Evolutionary conservation across 2,329 filamentous ascomycete species (phyloP), one percentile per base, ranked within the genome.

Genomic region (Cytospora schulzeri): DNA sequence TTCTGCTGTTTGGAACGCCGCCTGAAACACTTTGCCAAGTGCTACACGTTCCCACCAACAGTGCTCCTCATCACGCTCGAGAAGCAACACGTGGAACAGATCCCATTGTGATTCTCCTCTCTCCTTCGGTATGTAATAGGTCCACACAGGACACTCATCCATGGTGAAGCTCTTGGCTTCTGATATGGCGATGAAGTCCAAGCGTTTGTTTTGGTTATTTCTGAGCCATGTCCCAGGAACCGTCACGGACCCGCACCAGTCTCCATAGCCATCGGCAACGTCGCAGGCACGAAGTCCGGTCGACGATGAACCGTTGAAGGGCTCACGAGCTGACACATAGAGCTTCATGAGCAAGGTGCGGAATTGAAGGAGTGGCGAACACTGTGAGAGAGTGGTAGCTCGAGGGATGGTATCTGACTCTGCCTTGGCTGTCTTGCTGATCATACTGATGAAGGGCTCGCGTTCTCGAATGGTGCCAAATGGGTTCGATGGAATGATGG

Each of bases 21-120:
- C 69, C 65, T 73, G 69, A 33, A 75, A 77, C 1, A 75, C 71
- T 65, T 77, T 76, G 6, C 74, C 75, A 1, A 77, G 60, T 1
- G 68, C 76, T 2, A 74, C 69, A 2, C 75, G 69, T n/a, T 70
- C 61, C 66, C 66, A 73, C 26, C 70, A 66, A 15, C 58, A 51
- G 22, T 65, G 66, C 19, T 72, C 69, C 7, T 67, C 57, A 22
- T 68, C 63, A 0, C 69, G 35, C 61, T 73, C 67, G 3, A 77
- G 56, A 12, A 77, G 66, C 54, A 77, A 59, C 7, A 75, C 75
- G 54, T 73, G 75, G 55, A 70, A 76, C 26, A 77, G 19, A 62
- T 74, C 70, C 75, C 75, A 77, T 55, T 74, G 70, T 14, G 68
- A 71, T 64, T 75, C 65, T 12, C 72, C 67, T 19, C 72, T 65